Conservation (phyloP, 257 asterid species). For the Nicotiana paniculata region DNA sequence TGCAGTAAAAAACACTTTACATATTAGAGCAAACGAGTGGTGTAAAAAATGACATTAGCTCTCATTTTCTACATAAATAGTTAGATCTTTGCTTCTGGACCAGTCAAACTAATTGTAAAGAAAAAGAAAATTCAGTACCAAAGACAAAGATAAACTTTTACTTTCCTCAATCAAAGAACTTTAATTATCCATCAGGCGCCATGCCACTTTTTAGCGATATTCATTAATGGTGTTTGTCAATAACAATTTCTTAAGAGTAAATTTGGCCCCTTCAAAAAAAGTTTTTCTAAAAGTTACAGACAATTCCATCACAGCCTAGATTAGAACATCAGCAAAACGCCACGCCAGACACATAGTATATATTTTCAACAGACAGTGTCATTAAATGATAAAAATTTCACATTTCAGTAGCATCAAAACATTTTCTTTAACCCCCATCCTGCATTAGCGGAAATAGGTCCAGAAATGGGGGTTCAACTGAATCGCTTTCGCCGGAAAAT, state of each 20-base stretch:
- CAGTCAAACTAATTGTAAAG: no score
- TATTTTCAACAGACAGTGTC: neutral
- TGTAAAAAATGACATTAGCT: neutral
- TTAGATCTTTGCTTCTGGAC: no score
- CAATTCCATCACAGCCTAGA: neutral
- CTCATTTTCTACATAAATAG: neutral
- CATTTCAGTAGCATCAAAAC: neutral
- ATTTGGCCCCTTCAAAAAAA: neutral
- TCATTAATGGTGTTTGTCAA: no score
- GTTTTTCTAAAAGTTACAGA: neutral
- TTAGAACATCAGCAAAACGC: neutral
- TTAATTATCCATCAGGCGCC: neutral
- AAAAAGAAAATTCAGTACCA: no score
- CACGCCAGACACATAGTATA: neutral
- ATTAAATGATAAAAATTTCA: neutral
- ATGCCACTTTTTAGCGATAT: no score
- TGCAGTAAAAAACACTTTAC: no score
- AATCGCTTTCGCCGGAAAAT: no score
- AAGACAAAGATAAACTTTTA: neutral
- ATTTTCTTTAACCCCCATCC: neutral
- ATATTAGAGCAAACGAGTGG: no score
- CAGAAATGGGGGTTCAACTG: no score
- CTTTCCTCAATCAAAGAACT: neutral
- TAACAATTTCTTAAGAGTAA: neutral
- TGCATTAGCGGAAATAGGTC: no score